phyloP scores from a whole-genome alignment of 352 stramenopile species.

The Globisporangium ultimum region DNA sequence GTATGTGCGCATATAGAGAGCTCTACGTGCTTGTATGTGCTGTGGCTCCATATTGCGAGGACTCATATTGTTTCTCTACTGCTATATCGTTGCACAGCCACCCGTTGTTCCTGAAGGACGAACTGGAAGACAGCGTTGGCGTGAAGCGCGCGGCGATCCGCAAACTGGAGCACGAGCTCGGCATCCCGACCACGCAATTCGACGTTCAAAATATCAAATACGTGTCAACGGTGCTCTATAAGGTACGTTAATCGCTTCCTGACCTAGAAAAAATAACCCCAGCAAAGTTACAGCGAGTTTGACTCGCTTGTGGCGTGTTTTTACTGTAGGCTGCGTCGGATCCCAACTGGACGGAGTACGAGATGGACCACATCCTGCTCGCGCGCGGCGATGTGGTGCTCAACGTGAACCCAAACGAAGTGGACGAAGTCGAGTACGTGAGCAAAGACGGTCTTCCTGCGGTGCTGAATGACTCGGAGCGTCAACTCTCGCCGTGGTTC shows the following conservation, averaged over 20 bases:
- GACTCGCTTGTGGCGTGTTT: not conserved
- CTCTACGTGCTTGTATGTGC: not conserved
- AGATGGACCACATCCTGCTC: conserved; percentile 99
- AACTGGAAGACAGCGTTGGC: conserved; percentile 75
- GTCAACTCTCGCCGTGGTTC: conserved; percentile 84
- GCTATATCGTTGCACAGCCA: conserved; percentile 51
- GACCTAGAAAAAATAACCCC: too few relatives aligned
- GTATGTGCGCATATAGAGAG: conserved; percentile 10
- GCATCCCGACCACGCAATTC: conserved; percentile 89
- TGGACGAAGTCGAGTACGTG: conserved; percentile 90
- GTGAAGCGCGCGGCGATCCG: conserved; percentile 94
- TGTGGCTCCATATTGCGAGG: not conserved
- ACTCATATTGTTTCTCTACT: not conserved
- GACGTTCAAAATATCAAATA: conserved; percentile 91
- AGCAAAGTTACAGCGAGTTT: too few relatives aligned
- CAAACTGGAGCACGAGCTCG: conserved; percentile 98
- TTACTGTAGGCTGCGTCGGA: conserved; percentile 55
- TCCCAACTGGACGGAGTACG: conserved; percentile 95
- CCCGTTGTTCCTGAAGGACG: conserved; percentile 92
- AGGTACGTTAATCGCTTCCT: conserved; percentile 69
- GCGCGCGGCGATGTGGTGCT: conserved; percentile 79
- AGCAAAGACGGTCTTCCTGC: conserved; percentile 45
- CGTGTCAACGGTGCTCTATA: conserved; percentile 98
- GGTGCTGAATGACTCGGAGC: conserved; percentile 52
- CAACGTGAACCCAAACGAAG: conserved; percentile 93